Percentiles rank a stretch among this genome's conserved stretches.
Evolutionary conservation across 176 grass and related monocot species (phyloP).

Genomic region (Urochloa ruziziensis): DNA sequence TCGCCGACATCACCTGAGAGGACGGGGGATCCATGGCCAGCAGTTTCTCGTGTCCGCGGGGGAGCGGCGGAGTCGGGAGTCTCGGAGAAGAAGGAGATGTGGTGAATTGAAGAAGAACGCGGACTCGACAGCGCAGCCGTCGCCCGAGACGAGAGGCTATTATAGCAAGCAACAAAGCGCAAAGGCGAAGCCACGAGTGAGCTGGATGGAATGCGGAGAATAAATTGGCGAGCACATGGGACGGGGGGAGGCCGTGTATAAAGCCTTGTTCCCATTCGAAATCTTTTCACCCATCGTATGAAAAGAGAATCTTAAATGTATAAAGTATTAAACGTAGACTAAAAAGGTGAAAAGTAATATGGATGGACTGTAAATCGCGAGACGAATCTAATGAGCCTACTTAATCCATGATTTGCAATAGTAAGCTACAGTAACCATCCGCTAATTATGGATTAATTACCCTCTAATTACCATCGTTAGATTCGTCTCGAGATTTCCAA

Average conservation of each 20-base stretch:
- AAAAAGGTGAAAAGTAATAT: too few species aligned
- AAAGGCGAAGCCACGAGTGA: background rate
- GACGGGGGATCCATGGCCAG: slow-evolving; percentile 53
- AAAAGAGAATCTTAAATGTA: too few species aligned
- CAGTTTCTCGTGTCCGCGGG: background rate
- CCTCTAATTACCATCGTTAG: too few species aligned
- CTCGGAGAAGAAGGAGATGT: background rate
- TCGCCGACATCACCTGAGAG: slow-evolving; percentile 46
- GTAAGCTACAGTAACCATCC: too few species aligned
- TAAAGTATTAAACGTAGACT: too few species aligned
- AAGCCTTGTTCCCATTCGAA: too few species aligned
- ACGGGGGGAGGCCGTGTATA: background rate
- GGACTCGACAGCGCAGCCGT: background rate
- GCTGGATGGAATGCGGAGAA: slow-evolving; percentile 6
- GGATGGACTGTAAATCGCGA: too few species aligned
- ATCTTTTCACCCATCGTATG: too few species aligned
- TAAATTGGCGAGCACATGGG: slow-evolving; percentile 18
- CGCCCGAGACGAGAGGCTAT: background rate
- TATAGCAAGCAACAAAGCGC: background rate
- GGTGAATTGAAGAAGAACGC: background rate
- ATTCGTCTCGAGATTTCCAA: too few species aligned
- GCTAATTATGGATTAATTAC: too few species aligned
- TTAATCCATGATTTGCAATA: too few species aligned
- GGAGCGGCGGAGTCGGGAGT: background rate
- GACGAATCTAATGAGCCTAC: too few species aligned